phyloP scores from a whole-genome alignment of 768 basidiomycete genomes.

The Lentinula raphanica region DNA sequence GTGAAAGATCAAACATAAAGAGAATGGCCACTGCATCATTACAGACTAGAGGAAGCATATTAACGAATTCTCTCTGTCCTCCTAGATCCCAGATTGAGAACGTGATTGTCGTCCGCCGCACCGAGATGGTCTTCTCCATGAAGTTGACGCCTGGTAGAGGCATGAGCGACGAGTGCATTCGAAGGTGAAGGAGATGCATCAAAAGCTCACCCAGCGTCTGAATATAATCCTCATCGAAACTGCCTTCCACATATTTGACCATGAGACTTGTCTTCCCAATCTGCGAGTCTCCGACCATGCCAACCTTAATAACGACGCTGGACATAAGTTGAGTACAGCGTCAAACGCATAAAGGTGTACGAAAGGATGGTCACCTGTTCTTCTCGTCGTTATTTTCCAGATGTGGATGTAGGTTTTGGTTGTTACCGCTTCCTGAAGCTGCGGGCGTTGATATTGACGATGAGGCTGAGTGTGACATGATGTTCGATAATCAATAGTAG shows the following conservation, averaged over 20 bases:
- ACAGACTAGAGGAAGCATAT: conserved; percentile 97
- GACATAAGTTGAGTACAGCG: conserved; percentile 6
- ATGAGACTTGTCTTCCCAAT: conserved; percentile 99
- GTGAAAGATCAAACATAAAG: conserved; percentile 99
- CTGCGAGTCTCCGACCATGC: conserved; percentile 99
- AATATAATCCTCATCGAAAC: conserved; percentile 98
- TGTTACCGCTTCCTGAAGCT: conserved; percentile 42
- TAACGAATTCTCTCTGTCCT: conserved; percentile 97
- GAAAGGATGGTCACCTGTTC: conserved; percentile 47
- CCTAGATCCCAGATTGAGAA: conserved; percentile 99
- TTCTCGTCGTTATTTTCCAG: conserved; percentile 67
- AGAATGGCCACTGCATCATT: conserved; percentile 99
- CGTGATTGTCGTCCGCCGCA: conserved; percentile 96
- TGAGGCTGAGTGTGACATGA: conserved; percentile 48
- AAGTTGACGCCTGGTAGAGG: conserved; percentile 80
- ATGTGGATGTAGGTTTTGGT: conserved; percentile 43
- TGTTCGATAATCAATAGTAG: conserved; percentile 8
- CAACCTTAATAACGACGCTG: conserved; percentile 96
- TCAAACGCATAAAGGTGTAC: conserved; percentile 8
- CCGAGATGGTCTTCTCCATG: conserved; percentile 99
- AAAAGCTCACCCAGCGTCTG: conserved; percentile 84
- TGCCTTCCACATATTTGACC: conserved; percentile 99
- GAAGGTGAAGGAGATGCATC: neutral
- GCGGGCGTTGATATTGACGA: conserved; percentile 39
- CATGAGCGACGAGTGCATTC: conserved; percentile 10